Evolutionary conservation across 805 yeast genomes (phyloP), one percentile per base, ranked within the genome.

Genomic region (Wickerhamiella nectarea): DNA sequence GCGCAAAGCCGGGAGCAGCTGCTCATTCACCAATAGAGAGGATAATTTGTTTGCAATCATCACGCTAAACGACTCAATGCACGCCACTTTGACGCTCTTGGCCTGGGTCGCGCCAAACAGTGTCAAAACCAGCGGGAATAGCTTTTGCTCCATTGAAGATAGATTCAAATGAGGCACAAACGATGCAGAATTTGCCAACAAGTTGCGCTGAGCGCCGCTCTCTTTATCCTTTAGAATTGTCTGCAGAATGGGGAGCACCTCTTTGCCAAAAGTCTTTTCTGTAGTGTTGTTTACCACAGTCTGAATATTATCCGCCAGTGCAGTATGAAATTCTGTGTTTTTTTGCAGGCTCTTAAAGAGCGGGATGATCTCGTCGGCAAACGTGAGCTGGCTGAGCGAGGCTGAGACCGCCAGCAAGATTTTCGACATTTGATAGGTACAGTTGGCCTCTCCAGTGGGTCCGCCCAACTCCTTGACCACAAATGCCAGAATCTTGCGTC

Each of bases 71-170:
- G 52, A 45, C 5, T 75, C 70, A 48, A 76, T 76, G 17, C 69
- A 65, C 11, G 56, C 69, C 14, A 80, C 65, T 55, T 91, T 89
- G 21, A 91, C 80, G 4, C 81, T 75, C 26, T 87, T 66, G 22
- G 91, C 75, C 0, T 87, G 83, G 1, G 98, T 91, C 36, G 84
- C 80, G 31, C 85, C 73, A 61, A 89, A 91, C 6, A 84, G 70
- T 36, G 69, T 71, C 36, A 84, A 72, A 14, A 85, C 66, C 36
- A 75, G 63, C 2, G 95, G 94, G 57, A 82, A 75, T n/a, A 86
- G 64, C 25, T 74, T 73, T 52, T 76, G 78, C 52, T 89, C 85
- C 45, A 86, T 69, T 15, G 77, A 72, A 9, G 85, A 70, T 52
- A 79, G 78, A 45, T 79, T 87, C 38, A 78, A 63, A 37, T 70